Base-by-base conservation (phyloP, 108 stramenopile species). In the Halocafeteria seosinensis region DNA sequence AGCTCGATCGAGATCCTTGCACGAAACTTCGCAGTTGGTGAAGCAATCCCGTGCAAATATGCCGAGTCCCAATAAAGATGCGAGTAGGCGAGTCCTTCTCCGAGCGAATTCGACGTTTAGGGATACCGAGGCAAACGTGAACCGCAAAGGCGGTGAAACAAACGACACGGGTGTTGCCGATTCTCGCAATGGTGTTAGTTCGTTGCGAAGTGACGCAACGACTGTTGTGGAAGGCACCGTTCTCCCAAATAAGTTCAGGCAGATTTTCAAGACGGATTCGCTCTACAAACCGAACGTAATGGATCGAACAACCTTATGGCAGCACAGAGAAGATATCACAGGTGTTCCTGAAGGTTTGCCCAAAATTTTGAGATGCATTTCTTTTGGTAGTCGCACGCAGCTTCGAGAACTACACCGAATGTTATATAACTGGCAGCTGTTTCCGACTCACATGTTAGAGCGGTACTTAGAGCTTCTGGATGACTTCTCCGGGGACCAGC, bases 271-370 rank as follows among this genome's bases (percentile, higher is more conserved):
- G 42, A 47, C 17, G 17, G 42, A 47, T n/a, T 28, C 50, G 21
- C 25, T 69, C 33, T 57, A 63, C 62, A 21, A 29, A n/a, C 12
- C 63, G 0, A 30, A 34, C 13, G 1, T 17, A 13, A 30, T 23
- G 0, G 69, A 75, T 28, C 55, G 37, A 50, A 42, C 26, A 11
- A 26, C 60, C 25, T 25, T 75, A 21, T 71, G 69, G 70, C 35
- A n/a, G 21, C 17, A 34, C 31, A 42, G 71, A 28, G 33, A 58
- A 11, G 24, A n/a, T 32, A 32, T 65, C 64, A 27, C 13, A 31
- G 0, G 5, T 11, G 26, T 3, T 2, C 58, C 74, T 3, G 25
- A 62, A 11, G 34, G 60, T 34, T 38, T 75, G 37, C 66, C 70
- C 30, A 65, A 65, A 34, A 37, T 67, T 31, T 27, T 75, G 36